Evolutionary conservation across 1,284 basidiomycete species (phyloP), one percentile per base, ranked within the genome.

Genomic region (Cryptococcus hybrid): DNA sequence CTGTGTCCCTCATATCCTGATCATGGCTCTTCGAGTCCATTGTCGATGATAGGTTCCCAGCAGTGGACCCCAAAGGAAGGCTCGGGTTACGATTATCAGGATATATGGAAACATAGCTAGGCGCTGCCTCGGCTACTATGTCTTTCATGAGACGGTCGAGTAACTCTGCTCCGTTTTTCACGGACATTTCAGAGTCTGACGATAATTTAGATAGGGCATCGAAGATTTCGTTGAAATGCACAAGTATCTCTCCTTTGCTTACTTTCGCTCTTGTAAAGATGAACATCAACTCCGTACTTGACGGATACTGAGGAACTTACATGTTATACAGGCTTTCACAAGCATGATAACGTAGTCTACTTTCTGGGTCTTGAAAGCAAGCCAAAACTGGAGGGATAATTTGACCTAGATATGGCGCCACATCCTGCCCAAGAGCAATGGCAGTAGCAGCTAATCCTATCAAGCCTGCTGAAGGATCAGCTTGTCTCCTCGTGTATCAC

Each of bases 301-400:
- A 18, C 24, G 46, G 30, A 34, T 3, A 3, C 24, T 24, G 24
- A 24, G 24, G 24, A 24, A 3, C 75, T 55, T 56, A 78, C 67
- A 99, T 96, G 79, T 99, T 99, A 82, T 99, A 99, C 69, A 99
- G 82, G 73, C 92, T 94, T 75, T 99, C 95, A 59, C 93, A 95
- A 5, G 95, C 95, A 55, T 78, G 75, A 58, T 78, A 78, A 50
- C 95, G 85, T 62, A 99, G 92, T 73, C 93, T 86, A 77, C 91
- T 92, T 81, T 99, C 96, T 3, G 89, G 84, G 76, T 99, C 96
- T 62, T 87, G 85, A 77, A 99, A 98, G 79, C 95, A 98, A 44
- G 85, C 85, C n/a, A 99, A 83, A 36, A 99, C 84, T 1, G 92
- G 89, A 39, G 88, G 87, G 38, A 97, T 86, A 71, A 99, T 96